Base-by-base conservation (phyloP, 164 flowering plant genomes). In the Chloranthus sessilifolius region DNA sequence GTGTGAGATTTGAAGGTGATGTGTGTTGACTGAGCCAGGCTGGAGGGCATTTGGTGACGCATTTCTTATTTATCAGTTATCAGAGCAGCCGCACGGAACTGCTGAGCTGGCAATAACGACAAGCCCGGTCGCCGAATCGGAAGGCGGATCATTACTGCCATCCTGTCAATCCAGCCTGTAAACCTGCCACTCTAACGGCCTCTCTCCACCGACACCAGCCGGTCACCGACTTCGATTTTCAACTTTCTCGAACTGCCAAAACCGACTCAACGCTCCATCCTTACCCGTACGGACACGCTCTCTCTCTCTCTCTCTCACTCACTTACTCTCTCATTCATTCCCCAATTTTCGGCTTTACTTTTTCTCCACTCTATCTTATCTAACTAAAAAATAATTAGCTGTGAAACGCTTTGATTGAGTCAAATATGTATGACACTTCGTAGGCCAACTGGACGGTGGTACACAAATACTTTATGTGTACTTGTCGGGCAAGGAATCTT, bases 61-160 rank as follows among this genome's bases (percentile, higher is more conserved):
- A 17, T 45, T 40, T 34, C 42, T 50, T 17, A 37, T 52, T 30
- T 36, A 41, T 21, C 24, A n/a, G n/a, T 23, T 36, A 8, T 50
- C 43, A 40, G 56, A 65, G 66, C 54, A 66, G 68, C 52, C 58
- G 74, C 62, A 73, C 46, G 65, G 65, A 61, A 55, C 7, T 46
- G 77, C 26, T 79, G 88, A 83, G 56, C 47, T 85, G 87, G 76
- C 47, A 15, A 76, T 73, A 67, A 75, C 81, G 83, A 85, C 89
- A 81, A 80, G 65, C 65, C 16, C 53, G 75, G 74, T 78, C 81
- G 73, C 83, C 73, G 71, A 77, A 79, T 75, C 69, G 79, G 74
- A 74, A 61, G 68, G 71, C 78, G 83, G 75, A 72, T 74, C 72
- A 76, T 76, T 80, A 73, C 76, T 72, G 76, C 81, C 58, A 56